phyloP scores from a whole-genome alignment of 2,329 filamentous ascomycete genomes.

The Cladosporium colombiae region DNA sequence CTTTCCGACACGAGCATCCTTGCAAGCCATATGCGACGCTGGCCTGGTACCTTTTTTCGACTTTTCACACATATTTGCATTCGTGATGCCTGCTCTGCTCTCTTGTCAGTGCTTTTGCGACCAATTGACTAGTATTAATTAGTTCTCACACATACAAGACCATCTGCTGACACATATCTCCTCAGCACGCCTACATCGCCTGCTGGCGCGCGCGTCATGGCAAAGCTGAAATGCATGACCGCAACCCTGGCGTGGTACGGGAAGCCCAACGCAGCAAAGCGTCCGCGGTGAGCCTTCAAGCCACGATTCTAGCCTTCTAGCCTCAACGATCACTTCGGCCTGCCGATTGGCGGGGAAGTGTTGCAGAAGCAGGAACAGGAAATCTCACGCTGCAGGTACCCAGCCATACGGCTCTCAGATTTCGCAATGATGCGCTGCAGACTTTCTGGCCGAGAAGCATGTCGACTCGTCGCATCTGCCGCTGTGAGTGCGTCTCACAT shows the following conservation, averaged over 20 bases:
- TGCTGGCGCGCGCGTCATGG: neutral
- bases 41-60: slow-evolving; percentile 17
- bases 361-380: slow-evolving; percentile 17
- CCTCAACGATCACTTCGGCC: neutral
- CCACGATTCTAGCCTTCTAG: slow-evolving; percentile 18
- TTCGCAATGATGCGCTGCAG: neutral
- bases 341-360: slow-evolving; percentile 18
- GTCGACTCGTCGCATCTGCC: slow-evolving; percentile 7
- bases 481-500: neutral
- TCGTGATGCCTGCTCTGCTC: neutral
- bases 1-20: slow-evolving; percentile 6
- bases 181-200: neutral
- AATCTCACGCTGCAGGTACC: slow-evolving; percentile 16
- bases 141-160: neutral
- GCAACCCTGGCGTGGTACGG: neutral
- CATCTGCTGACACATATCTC: neutral
- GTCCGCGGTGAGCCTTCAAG: slow-evolving; percentile 14
- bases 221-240: slow-evolving; percentile 11
- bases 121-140: neutral
- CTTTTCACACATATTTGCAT: slow-evolving; percentile 4
- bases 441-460: neutral
- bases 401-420: slow-evolving; percentile 8
- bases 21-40: slow-evolving; percentile 14
- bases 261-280: slow-evolving; percentile 14
- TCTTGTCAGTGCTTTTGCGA: neutral